Evolutionary conservation across 2,329 filamentous ascomycete species (phyloP).

Genomic region (Trichoderma sp.): DNA sequence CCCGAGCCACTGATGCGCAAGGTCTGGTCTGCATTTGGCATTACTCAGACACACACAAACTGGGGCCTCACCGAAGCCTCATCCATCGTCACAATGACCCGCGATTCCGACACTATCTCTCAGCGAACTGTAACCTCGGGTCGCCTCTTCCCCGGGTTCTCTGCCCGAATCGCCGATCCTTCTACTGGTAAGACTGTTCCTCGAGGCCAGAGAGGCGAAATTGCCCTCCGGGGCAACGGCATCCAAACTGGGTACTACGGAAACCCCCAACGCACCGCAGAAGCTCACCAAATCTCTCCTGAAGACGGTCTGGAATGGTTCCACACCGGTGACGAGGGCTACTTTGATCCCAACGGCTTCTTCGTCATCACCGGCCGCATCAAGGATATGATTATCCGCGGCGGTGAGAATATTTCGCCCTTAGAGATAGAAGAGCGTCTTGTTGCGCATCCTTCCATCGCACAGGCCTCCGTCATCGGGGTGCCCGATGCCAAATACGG

Average conservation of each 20-base stretch:
- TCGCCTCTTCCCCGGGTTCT: constrained; percentile 4
- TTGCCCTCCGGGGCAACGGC: constrained; percentile 2
- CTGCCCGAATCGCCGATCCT: neutral
- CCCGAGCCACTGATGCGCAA: constrained; percentile 4
- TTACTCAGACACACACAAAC: constrained; percentile 3
- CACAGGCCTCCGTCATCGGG: constrained; percentile 72
- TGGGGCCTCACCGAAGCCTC: neutral
- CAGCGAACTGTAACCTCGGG: neutral
- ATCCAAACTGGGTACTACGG: constrained; percentile 6
- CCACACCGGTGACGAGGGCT: constrained; percentile 78
- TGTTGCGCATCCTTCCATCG: constrained; percentile 62
- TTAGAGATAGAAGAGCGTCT: constrained; percentile 79
- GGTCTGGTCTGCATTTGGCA: neutral
- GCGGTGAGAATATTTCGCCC: constrained; percentile 85
- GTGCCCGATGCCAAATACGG: constrained; percentile 72
- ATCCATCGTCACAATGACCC: constrained; percentile 9
- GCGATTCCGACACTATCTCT: neutral
- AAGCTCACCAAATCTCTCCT: neutral
- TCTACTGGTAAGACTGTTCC: neutral
- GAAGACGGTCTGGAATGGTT: constrained; percentile 56
- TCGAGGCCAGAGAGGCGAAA: constrained; percentile 7
- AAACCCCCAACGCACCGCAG: neutral
- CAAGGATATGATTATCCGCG: constrained; percentile 84
- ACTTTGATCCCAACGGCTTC: constrained; percentile 73
- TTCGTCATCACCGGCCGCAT: constrained; percentile 77